Base-by-base conservation (phyloP, 352 stramenopile genomes). In the Pythium coloratum region DNA sequence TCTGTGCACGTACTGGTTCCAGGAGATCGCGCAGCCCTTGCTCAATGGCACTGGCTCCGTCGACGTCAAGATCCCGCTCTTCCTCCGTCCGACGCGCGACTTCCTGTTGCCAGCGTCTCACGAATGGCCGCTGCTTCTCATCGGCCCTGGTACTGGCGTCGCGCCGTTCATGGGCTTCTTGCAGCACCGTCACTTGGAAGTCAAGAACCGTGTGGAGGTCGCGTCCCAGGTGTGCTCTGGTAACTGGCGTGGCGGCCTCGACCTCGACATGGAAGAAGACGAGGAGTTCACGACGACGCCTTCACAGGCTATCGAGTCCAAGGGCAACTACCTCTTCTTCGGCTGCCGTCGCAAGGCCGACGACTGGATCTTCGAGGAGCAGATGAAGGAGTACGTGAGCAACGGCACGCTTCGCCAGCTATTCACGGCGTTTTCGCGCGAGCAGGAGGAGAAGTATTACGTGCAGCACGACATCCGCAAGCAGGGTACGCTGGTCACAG, bases 101-200 rank as follows among this genome's bases (percentile, higher is more conserved):
- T 99, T 99, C 62, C 71, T 84, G 10, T 75, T 98, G 1, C 97
- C 97, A 3, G 75, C 75, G 6, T 84, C 81, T 33, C 67, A 91
- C n/a, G 75, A 85, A 28, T 90, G 76, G 53, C 95, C 96, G 0
- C 74, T 99, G n/a, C 59, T 99, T 55, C 79, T 99, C 14, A 97
- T 99, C 59, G 97, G 97, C 3, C 96, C 96, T 2, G 97, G 97
- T 38, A 99, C 97, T 16, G 97, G 97, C 30, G 96, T 99, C 54
- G 90, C 97, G 13, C 96, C 97, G 20, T 99, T 99, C 77, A 94
- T 99, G 64, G 95, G 96, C 40, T 99, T 99, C 64, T 59, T 99
- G 40, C 82, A 95, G 61, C 95, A 99, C 64, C 92, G 90, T 24
- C 62, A 79, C 18, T 34, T 76, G 16, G 73, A 91, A 64, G 56